These are phyloP conservation scores for Crepidotus variabilis DNA, from an alignment of 768 basidiomycete species.

Conservation along the genomic window DNA sequence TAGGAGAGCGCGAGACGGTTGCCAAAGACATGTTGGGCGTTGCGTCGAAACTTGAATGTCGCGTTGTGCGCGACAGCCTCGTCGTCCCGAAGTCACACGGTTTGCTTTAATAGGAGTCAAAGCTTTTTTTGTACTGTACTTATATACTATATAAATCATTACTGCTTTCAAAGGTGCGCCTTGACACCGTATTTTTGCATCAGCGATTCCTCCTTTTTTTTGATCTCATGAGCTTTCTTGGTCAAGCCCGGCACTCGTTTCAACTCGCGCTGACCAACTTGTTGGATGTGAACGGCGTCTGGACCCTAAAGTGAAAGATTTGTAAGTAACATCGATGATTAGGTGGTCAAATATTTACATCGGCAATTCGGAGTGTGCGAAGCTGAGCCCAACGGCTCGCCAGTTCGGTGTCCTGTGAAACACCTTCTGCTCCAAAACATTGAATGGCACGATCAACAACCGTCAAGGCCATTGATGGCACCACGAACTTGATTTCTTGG, in stretches of 20 bases:
- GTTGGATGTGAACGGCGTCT: conserved; percentile 90
- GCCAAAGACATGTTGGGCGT: conserved; percentile 14
- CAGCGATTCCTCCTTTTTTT: conserved; percentile 58
- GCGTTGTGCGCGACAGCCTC: not conserved
- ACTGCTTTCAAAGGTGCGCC: conserved; percentile 40
- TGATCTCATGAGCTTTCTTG: conserved; percentile 48
- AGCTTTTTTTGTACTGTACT: too few species aligned
- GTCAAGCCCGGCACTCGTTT: conserved; percentile 65
- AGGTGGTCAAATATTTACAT: conserved; percentile 44
- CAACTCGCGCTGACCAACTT: conserved; percentile 88
- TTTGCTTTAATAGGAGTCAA: not conserved
- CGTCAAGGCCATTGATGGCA: conserved; percentile 83
- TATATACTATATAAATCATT: not conserved
- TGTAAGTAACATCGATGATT: not conserved
- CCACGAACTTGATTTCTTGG: conserved; percentile 67
- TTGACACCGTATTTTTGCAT: conserved; percentile 60
- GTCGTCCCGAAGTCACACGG: not conserved
- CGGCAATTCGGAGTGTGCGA: conserved; percentile 85
- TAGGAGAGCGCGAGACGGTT: conserved; percentile 11
- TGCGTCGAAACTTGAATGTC: not conserved
- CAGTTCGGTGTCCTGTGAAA: conserved; percentile 85
- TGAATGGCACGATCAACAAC: conserved; percentile 97
- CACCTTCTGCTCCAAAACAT: conserved; percentile 92
- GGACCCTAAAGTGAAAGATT: conserved; percentile 50
- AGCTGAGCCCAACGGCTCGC: conserved; percentile 75